Base-by-base conservation (phyloP, 208 protist species). In the Borovskyia barvae region DNA sequence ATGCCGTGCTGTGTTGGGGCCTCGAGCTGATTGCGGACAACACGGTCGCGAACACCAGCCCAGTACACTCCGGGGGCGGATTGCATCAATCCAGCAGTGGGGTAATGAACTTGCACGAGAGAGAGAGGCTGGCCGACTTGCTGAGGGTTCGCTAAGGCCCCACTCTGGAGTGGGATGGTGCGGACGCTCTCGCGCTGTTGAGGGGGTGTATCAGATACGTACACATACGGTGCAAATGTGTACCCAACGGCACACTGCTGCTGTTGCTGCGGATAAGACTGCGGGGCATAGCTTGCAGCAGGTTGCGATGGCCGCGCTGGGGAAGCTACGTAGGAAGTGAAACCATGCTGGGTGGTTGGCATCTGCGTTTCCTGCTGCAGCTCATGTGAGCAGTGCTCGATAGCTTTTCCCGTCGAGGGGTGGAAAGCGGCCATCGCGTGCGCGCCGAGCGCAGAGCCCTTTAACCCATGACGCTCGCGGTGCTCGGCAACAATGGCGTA, bases 401-500 rank as follows among this genome's bases (percentile, higher is more conserved):
- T n/a, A n/a, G n/a, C n/a, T n/a, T n/a, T n/a, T n/a, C n/a, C n/a
- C n/a, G n/a, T n/a, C n/a, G n/a, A n/a, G n/a, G n/a, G n/a, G n/a
- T n/a, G n/a, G n/a, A n/a, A n/a, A n/a, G n/a, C n/a, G n/a, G n/a
- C n/a, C n/a, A n/a, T n/a, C n/a, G 52, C n/a, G 45, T 29, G 46
- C 46, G 25, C 37, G n/a, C n/a, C n/a, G n/a, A n/a, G n/a, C n/a
- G n/a, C n/a, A n/a, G n/a, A n/a, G n/a, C n/a, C n/a, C n/a, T n/a
- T n/a, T n/a, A n/a, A n/a, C n/a, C n/a, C n/a, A n/a, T 61, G 63
- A 2, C 47, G 50, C 14, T 58, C 33, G 6, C 43, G 46, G 32
- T 70, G 54, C 8, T 74, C 49, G 2, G 41, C 29, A 14, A 75
- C 52, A 19, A 26, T 29, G n/a, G 20, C 25, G 59, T 63, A 48